These are phyloP conservation scores for Epichloe aotearoae DNA, from an alignment of 2,329 filamentous ascomycete species.

Conservation along the genomic window DNA sequence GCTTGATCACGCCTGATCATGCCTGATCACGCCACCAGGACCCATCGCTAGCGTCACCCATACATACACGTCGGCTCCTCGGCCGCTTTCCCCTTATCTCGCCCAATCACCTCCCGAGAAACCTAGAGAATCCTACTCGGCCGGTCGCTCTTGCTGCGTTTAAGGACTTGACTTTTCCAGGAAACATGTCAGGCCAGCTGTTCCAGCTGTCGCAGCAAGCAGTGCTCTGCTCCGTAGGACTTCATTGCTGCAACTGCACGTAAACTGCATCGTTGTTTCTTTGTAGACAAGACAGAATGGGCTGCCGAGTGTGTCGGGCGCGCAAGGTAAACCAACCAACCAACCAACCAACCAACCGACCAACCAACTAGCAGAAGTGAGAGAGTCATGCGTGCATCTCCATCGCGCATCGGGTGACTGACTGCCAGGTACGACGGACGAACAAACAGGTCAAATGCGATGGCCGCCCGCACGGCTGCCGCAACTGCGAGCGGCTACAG, in stretches of 20 bases:
- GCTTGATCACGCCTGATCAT: not conserved
- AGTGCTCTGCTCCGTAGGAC: too few species aligned
- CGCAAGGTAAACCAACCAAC: conserved; percentile 19
- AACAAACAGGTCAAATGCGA: conserved; percentile 26
- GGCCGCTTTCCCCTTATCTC: not conserved
- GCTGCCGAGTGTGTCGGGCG: conserved; percentile 27
- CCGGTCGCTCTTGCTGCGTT: conserved; percentile 3
- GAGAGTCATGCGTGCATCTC: not conserved
- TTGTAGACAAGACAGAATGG: conserved; percentile 17
- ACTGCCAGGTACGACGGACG: too few species aligned
- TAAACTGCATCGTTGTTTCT: not conserved
- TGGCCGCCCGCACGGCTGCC: conserved; percentile 27
- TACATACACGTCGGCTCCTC: not conserved
- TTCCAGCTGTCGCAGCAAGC: too few species aligned
- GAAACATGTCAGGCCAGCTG: not conserved
- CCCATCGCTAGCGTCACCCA: not conserved
- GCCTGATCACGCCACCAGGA: conserved; percentile 8
- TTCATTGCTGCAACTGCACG: not conserved
- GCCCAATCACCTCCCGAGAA: conserved; percentile 1
- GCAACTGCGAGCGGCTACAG: conserved; percentile 29
- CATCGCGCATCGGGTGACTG: too few species aligned
- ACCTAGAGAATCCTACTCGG: not conserved
- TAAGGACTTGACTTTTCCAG: not conserved
- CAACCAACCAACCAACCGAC: too few species aligned
- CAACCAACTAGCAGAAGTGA: too few species aligned